Evolutionary conservation across 352 stramenopile species (phyloP), one percentile per base, ranked within the genome.

Genomic region (Pythium rhizo-oryzae): DNA sequence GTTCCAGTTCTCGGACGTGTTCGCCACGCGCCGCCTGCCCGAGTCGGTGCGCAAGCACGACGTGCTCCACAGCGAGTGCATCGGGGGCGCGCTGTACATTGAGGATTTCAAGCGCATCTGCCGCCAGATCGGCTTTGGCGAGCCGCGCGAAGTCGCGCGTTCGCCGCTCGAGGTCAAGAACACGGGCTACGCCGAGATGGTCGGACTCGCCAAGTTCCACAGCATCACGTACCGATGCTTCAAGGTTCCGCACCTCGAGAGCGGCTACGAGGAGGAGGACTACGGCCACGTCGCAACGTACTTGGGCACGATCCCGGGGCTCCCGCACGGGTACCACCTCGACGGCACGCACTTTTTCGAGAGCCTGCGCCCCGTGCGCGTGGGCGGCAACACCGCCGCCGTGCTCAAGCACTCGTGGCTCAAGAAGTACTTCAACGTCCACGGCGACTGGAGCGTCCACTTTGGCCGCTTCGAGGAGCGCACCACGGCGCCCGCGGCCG

Each of bases 1-100:
- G 73, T 74, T 98, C 30, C 95, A 97, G 69, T 97, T 98, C 72
- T 96, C 84, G 0, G 93, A 98, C 64, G 90, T 98, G 0, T 98
- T 97, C 72, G 70, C 82, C 21, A 89, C 86, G 59, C 81, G 90
- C 28, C 78, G 93, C 25, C 76, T 98, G 28, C 87, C 90, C 13
- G 75, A 89, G 43, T 69, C 72, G 37, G 90, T 60, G 18, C 79
- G 81, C 41, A 80, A 94, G 23, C 79, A 98, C 74, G 75, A 87
- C 33, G 84, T 96, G 11, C 71, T 98, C 2, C 96, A 92, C 83
- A 91, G 92, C 44, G 92, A 98, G 72, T 97, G 93, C 65, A 75
- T 98, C 15, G 84, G 74, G 5, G 93, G 93, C 39, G 92, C 93
- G 1, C 70, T 98, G 16, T 98, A 98, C 71, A 89, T 87, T 75